phyloP scores from a whole-genome alignment of 2,329 filamentous ascomycete species.

The Cercospora nicotianae region DNA sequence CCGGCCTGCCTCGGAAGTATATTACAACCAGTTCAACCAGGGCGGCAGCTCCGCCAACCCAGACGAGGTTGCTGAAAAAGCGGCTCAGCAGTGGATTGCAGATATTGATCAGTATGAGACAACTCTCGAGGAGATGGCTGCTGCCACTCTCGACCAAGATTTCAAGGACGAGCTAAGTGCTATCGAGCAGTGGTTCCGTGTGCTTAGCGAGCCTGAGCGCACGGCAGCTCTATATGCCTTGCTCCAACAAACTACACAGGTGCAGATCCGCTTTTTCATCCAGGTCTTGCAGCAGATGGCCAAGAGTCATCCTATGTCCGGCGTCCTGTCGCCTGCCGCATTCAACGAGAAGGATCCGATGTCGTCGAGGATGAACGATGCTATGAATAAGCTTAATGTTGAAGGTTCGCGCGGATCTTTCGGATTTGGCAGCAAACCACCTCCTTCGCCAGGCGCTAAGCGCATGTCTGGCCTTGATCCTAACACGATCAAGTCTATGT shows the following conservation, averaged over 20 bases:
- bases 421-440: slow-evolving; percentile 63
- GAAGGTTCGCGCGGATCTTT: slow-evolving; percentile 85
- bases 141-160: slow-evolving; percentile 96
- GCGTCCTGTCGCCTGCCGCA: slow-evolving; percentile 88
- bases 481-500: slow-evolving; percentile 97
- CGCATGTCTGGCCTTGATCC: slow-evolving; percentile 92
- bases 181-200: slow-evolving; percentile 99
- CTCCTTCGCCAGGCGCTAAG: slow-evolving; percentile 75
- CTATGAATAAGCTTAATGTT: slow-evolving; percentile 91
- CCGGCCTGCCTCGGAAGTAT: slow-evolving; percentile 90
- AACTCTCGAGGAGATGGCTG: slow-evolving; percentile 98
- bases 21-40: slow-evolving; percentile 74
- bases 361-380: slow-evolving; percentile 92
- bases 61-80: slow-evolving; percentile 88
- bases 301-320: slow-evolving; percentile 95
- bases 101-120: slow-evolving; percentile 99
- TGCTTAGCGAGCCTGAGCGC: slow-evolving; percentile 92
- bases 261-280: slow-evolving; percentile 98
- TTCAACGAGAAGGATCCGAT: slow-evolving; percentile 96
- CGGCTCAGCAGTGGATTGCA: slow-evolving; percentile 96
- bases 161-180: slow-evolving; percentile 99
- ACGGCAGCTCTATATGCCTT: slow-evolving; percentile 94
- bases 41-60: slow-evolving; percentile 65
- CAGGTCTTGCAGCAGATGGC: slow-evolving; percentile 99
- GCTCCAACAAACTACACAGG: slow-evolving; percentile 96